Percentiles rank a stretch among this genome's conserved stretches.
These are phyloP conservation scores for Globisporangium spiculum DNA, from an alignment of 352 stramenopile genomes.

Conservation along the genomic window DNA sequence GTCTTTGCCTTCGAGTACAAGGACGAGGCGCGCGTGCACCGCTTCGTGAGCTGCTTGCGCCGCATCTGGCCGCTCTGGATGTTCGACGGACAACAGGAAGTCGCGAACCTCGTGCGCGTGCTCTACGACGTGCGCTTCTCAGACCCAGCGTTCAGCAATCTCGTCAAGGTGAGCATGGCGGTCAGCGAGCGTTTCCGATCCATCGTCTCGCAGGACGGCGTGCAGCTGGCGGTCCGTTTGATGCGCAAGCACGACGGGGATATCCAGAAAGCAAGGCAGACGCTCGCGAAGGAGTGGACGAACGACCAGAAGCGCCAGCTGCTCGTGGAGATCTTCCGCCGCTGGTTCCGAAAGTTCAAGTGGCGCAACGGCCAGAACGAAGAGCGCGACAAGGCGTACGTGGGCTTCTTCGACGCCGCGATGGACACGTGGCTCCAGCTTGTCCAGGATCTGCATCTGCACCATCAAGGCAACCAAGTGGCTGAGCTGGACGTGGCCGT, in stretches of 20 bases:
- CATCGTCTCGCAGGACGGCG: constrained; percentile 34
- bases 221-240: constrained; percentile 40
- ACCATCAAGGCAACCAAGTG: not conserved
- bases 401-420: constrained; percentile 61
- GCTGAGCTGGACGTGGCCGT: constrained; percentile 18
- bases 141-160: constrained; percentile 53
- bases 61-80: constrained; percentile 79
- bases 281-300: constrained; percentile 32
- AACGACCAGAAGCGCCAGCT: constrained; percentile 42
- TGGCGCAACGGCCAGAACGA: constrained; percentile 14
- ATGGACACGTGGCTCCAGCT: constrained; percentile 65
- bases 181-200: constrained; percentile 46
- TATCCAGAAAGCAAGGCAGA: constrained; percentile 29
- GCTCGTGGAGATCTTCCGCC: constrained; percentile 41
- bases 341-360: constrained; percentile 44
- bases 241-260: constrained; percentile 33
- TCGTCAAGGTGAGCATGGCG: constrained; percentile 56
- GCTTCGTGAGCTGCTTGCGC: constrained; percentile 46
- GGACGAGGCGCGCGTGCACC: constrained; percentile 63
- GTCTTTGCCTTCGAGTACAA: constrained; percentile 60
- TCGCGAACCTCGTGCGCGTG: constrained; percentile 55
- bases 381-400: constrained; percentile 30
- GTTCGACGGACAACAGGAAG: constrained; percentile 62
- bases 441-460: constrained; percentile 43
- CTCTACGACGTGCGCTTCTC: constrained; percentile 59